Evolutionary conservation across 139 green algal species (phyloP).

Genomic region (Choricystis sp.): DNA sequence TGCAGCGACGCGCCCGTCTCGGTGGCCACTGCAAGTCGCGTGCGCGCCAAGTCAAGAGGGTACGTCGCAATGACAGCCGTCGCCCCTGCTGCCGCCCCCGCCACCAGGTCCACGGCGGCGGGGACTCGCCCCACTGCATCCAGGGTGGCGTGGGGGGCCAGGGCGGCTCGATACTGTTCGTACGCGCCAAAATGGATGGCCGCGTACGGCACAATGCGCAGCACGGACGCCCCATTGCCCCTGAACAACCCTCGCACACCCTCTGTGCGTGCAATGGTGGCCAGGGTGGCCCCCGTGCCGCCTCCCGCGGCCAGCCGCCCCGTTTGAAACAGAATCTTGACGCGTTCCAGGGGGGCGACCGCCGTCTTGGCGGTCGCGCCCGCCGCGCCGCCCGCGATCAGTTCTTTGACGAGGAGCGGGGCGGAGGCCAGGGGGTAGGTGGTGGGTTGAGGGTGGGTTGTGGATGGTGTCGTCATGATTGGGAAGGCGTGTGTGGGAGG

Average conservation of each 20-base stretch:
- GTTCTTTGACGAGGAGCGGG: constrained; percentile 30
- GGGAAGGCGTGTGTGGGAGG: no score
- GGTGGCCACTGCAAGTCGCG: constrained; percentile 51
- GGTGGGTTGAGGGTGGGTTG: not conserved
- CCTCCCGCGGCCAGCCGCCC: not conserved
- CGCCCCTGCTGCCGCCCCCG: constrained; percentile 58
- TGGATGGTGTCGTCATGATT: no score
- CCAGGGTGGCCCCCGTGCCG: constrained; percentile 31
- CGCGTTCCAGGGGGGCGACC: constrained; percentile 66
- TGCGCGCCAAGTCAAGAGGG: constrained; percentile 74
- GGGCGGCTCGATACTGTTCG: constrained; percentile 49
- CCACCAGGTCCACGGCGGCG: constrained; percentile 50
- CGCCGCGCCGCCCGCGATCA: constrained; percentile 58
- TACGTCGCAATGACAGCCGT: constrained; percentile 78
- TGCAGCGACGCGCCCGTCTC: constrained; percentile 3
- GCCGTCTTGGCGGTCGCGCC: constrained; percentile 56
- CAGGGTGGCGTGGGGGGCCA: constrained; percentile 13
- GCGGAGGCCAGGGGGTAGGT: not conserved
- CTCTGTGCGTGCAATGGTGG: constrained; percentile 34
- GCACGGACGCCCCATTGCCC: constrained; percentile 70
- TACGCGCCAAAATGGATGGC: constrained; percentile 81
- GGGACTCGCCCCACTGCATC: constrained; percentile 7
- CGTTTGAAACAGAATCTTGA: constrained; percentile 78
- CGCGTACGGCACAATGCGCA: constrained; percentile 79
- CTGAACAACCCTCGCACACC: constrained; percentile 60